Evolutionary conservation across 768 basidiomycete genomes (phyloP), one percentile per base, ranked within the genome.

Genomic region (Sistotremastrum niveocremeum): DNA sequence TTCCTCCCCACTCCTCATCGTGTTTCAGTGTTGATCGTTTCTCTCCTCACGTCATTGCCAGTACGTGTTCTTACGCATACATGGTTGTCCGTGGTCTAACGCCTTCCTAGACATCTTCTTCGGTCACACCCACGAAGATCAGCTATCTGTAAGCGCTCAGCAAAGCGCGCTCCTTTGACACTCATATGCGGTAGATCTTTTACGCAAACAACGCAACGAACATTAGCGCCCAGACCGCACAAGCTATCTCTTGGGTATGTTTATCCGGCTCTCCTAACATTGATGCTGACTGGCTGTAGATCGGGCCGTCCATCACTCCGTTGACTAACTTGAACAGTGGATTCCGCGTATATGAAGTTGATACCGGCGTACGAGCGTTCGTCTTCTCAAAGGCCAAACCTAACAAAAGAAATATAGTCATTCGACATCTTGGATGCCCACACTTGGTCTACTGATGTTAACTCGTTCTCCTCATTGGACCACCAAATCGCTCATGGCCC

Each of bases 381-480:
- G 1, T n/a, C 35, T 31, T 29, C 34, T 10, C 34, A 11, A 20
- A 20, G 20, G 20, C 20, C 20, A 20, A 20, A 20, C 20, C 20
- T 20, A 20, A 20, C 20, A 20, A 20, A 20, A 20, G 20, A 20
- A 33, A n/a, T 34, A 10, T 50, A 84, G 79, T 83, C 83, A 3
- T 86, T 84, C 54, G 83, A 87, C 33, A 72, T 87, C 41, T 46
- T 85, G 46, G 82, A 87, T 52, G 81, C 83, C 2, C 73, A 83
- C 56, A 87, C 84, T 79, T 86, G 81, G 75, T 70, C 64, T 50
- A 68, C 70, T 47, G 74, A 81, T 53, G 83, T 85, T 41, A 67
- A 66, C 47, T 56, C 73, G 0, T 86, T 68, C 60, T 64, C 71
- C n/a, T 54, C 57, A 12, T 70, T 86, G 1, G 82, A 84, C 56